A percentile compares a stretch with the other conserved stretches of the same genome.
Conservation (phyloP, 192 early-diverging fungal genomes). For the Podila epicladia region DNA sequence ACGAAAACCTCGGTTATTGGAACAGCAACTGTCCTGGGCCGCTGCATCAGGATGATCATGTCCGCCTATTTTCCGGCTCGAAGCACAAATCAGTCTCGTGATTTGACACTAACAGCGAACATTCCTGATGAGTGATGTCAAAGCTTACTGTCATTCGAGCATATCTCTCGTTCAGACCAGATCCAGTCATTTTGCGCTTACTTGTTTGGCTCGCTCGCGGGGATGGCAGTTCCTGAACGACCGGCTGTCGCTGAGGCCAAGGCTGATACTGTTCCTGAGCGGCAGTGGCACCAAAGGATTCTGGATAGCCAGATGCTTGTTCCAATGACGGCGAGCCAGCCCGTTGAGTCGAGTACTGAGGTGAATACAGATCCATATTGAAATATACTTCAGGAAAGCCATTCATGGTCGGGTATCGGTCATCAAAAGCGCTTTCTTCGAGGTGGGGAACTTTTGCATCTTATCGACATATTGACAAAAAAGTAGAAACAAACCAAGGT, state of each 20-base stretch:
- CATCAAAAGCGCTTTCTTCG: background rate
- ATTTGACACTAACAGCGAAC: background rate
- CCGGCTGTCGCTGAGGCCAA: background rate
- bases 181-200: background rate
- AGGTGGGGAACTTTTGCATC: background rate
- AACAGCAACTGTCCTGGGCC: background rate
- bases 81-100: background rate
- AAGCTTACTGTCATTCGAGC: background rate
- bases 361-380: background rate
- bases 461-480: background rate
- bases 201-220: background rate
- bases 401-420: background rate
- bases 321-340: background rate
- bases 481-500: background rate
- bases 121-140: too few relatives aligned
- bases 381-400: background rate
- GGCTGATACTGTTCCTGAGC: background rate
- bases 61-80: background rate
- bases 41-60: background rate
- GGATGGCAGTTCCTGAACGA: background rate
- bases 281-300: background rate
- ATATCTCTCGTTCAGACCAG: background rate
- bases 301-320: background rate
- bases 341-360: background rate
- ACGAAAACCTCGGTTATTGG: background rate